Evolutionary conservation across 2,329 filamentous ascomycete species (phyloP).

Genomic region (Colletotrichum theobromicola): DNA sequence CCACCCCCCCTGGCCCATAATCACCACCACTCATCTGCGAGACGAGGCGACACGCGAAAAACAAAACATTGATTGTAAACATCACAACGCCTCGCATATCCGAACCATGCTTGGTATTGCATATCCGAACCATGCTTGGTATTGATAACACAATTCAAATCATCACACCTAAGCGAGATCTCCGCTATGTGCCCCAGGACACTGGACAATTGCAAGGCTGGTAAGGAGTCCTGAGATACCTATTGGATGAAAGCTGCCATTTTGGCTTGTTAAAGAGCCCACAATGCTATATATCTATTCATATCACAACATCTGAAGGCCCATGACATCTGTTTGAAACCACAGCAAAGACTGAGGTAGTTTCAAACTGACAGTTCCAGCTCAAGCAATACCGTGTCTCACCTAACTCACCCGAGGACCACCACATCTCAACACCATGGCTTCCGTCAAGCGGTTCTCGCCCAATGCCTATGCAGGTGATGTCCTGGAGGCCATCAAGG

Average conservation of each 20-base stretch:
- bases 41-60: background rate
- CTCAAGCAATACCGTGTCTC: fast-evolving
- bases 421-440: background rate
- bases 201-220: background rate
- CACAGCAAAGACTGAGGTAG: no score
- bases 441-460: background rate
- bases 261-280: background rate
- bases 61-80: fast-evolving
- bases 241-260: background rate
- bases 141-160: background rate
- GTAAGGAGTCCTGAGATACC: background rate
- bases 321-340: background rate
- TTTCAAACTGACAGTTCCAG: background rate
- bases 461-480: background rate
- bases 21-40: background rate
- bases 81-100: background rate
- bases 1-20: background rate
- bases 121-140: background rate
- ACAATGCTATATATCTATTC: background rate
- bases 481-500: background rate
- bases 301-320: background rate
- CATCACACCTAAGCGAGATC: background rate
- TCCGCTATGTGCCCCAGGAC: background rate
- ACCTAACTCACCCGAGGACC: fast-evolving
- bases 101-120: background rate